Evolutionary conservation across 2,329 filamentous ascomycete species (phyloP), one percentile per base, ranked within the genome.

Genomic region (Colletotrichum sp.): DNA sequence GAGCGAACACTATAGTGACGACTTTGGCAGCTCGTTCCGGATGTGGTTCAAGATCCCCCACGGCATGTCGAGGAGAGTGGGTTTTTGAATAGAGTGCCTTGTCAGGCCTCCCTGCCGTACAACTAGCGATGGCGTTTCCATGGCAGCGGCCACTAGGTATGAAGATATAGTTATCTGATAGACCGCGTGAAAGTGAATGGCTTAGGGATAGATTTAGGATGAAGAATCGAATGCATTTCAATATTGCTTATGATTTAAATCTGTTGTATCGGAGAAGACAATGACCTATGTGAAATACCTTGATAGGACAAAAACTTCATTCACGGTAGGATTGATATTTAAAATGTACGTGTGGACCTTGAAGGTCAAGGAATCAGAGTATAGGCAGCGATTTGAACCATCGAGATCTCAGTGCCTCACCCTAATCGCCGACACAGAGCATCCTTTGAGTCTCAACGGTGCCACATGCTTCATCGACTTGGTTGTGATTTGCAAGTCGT

Each of bases 61-160:
- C n/a, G n/a, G 44, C n/a, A 49, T 49, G 10, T 12, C 1, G 0
- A 12, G 18, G 1, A 49, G 44, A 21, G 18, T 5, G 44, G 44
- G 10, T 16, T 2, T 2, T 21, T n/a, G n/a, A 21, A 21, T 13
- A 21, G 44, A 13, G n/a, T 49, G 16, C 6, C n/a, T 49, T 21
- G 3, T 21, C n/a, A 13, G 44, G n/a, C 5, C 10, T 21, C 8
- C 10, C 16, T 13, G 18, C n/a, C 5, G n/a, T 7, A 16, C 6
- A 4, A 13, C 4, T 21, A 3, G 10, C 4, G 2, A 21, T 3
- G 15, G 10, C 18, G 10, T 21, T 10, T 18, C 44, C 44, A 21
- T 21, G 0, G 10, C 1, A 49, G n/a, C n/a, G 2, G 44, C 10
- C n/a, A 21, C 18, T 49, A 2, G 0, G n/a, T 49, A 2, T 7